Conservation (phyloP, 139 green algal genomes). For the Edaphochlamys debaryana region DNA sequence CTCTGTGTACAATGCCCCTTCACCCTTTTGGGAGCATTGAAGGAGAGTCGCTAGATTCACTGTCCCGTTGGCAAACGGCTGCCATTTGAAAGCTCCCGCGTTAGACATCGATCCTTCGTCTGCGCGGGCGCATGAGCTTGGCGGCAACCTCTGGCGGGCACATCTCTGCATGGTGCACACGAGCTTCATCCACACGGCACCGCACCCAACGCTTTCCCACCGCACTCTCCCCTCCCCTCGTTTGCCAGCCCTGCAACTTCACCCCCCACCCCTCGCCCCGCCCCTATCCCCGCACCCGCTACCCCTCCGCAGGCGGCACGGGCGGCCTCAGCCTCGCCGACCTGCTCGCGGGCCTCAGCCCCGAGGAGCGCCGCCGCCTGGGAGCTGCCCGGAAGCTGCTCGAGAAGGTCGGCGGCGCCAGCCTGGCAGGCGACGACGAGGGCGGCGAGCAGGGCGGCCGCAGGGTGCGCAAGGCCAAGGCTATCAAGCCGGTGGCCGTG, state of each 20-base stretch:
- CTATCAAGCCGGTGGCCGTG: background rate
- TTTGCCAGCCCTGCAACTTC: no score
- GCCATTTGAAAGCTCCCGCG: conserved; percentile 19
- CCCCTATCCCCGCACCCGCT: no score
- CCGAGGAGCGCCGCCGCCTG: conserved; percentile 51
- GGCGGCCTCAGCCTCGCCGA: conserved; percentile 78
- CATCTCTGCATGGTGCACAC: no score
- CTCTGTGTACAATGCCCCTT: conserved; percentile 38
- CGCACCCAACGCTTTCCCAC: conserved; percentile 85
- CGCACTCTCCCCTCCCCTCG: background rate
- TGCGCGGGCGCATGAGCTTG: conserved; percentile 29
- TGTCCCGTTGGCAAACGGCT: conserved; percentile 47
- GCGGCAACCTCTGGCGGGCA: conserved; percentile 54
- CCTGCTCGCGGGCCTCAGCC: conserved; percentile 69
- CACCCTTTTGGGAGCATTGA: conserved; percentile 22
- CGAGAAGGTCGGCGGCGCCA: conserved; percentile 45
- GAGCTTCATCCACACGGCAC: conserved; percentile 70
- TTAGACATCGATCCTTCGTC: conserved; percentile 54
- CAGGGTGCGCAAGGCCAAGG: background rate
- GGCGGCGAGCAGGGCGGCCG: background rate
- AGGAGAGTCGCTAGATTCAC: conserved; percentile 36
- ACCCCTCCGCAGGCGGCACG: background rate
- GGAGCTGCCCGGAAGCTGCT: conserved; percentile 71
- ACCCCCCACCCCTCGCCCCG: no score
- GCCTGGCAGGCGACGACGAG: background rate